phyloP scores from a whole-genome alignment of 805 yeast species.

The Kuraishia cidri region DNA sequence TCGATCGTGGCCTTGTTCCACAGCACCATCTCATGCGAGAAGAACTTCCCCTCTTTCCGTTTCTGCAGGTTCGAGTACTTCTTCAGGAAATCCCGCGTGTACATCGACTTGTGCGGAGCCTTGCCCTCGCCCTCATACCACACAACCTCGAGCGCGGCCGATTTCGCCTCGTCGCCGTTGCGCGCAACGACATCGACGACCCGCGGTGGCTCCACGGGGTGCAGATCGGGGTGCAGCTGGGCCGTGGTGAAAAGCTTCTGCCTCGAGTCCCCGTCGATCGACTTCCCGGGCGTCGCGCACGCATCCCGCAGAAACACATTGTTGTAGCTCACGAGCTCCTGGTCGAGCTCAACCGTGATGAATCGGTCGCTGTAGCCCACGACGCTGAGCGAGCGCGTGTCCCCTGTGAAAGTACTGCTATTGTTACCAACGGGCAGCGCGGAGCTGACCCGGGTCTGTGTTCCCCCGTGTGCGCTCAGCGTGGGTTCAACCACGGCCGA shows the following conservation, averaged over 20 bases:
- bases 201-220: slow-evolving; percentile 25
- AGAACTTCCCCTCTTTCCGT: slow-evolving; percentile 26
- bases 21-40: slow-evolving; percentile 19
- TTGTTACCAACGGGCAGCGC: too few species aligned
- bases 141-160: slow-evolving; percentile 26
- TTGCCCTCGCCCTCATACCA: slow-evolving; percentile 37
- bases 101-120: slow-evolving; percentile 17
- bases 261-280: slow-evolving; percentile 45
- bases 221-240: slow-evolving; percentile 23
- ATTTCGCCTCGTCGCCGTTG: slow-evolving; percentile 7
- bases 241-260: slow-evolving; percentile 65
- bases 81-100: slow-evolving; percentile 36
- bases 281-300: slow-evolving; percentile 29
- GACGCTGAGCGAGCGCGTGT: too few species aligned
- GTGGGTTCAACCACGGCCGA: too few species aligned
- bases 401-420: too few species aligned
- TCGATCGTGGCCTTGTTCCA: slow-evolving; percentile 29
- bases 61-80: slow-evolving; percentile 26
- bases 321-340: slow-evolving; percentile 23
- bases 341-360: slow-evolving; percentile 5
- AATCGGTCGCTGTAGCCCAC: neutral
- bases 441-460: too few species aligned
- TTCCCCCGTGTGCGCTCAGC: too few species aligned
- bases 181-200: slow-evolving; percentile 11
- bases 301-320: slow-evolving; percentile 61